Evolutionary conservation across 2,329 filamentous ascomycete species (phyloP).

Genomic region (Aspergillus sp.): DNA sequence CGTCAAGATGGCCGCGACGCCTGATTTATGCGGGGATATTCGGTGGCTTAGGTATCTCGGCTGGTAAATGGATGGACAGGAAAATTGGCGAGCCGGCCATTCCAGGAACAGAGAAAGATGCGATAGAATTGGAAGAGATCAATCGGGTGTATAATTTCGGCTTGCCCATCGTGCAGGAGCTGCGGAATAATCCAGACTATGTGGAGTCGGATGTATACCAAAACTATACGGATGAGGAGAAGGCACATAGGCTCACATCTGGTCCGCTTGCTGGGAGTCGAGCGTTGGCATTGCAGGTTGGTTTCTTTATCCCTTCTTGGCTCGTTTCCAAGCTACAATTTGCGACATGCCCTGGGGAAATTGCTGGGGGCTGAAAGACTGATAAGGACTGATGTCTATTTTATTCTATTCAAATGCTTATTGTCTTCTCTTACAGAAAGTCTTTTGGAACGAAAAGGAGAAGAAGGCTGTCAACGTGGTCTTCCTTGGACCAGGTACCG

Average conservation of each 20-base stretch:
- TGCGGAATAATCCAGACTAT: constrained; percentile 35
- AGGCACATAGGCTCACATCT: constrained; percentile 30
- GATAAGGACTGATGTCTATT: too few species aligned
- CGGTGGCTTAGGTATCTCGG: constrained; percentile 23
- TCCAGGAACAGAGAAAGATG: constrained; percentile 33
- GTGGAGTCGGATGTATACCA: constrained; percentile 35
- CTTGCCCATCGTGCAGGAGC: constrained; percentile 31
- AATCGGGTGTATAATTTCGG: constrained; percentile 24
- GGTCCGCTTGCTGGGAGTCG: constrained; percentile 36
- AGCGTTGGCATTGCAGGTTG: constrained; percentile 37
- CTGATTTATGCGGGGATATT: constrained; percentile 31
- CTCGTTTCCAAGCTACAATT: not conserved
- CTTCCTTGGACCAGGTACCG: constrained; percentile 60
- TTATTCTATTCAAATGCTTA: too few species aligned
- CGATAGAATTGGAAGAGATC: constrained; percentile 23
- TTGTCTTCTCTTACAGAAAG: constrained; percentile 44
- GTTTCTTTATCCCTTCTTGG: constrained; percentile 9
- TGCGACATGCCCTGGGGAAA: not conserved
- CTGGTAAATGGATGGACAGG: constrained; percentile 19
- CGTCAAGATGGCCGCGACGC: constrained; percentile 30
- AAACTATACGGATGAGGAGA: constrained; percentile 31
- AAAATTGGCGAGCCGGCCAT: constrained; percentile 19
- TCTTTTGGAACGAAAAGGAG: constrained; percentile 59
- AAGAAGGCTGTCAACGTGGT: constrained; percentile 60
- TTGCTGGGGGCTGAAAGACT: not conserved